A percentile compares a stretch with the other conserved stretches of the same genome.
Evolutionary conservation across 148 eudicot genomes (phyloP).

Genomic region (Fagopyrum esculentum): DNA sequence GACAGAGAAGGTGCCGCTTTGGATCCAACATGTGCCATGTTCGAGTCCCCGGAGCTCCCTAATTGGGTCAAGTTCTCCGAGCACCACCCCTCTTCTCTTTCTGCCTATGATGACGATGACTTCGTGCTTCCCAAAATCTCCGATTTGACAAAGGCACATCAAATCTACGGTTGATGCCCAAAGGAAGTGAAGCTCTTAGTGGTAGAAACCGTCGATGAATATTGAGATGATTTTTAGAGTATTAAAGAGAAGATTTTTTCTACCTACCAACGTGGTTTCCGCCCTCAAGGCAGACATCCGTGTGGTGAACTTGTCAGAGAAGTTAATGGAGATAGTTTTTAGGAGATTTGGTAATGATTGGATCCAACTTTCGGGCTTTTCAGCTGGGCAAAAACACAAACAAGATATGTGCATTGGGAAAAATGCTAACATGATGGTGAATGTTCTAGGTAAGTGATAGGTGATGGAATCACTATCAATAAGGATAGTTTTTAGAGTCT

Average conservation of each 20-base stretch:
- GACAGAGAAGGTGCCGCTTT: constrained; percentile 16
- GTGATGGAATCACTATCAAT: too few species aligned
- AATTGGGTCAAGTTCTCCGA: constrained; percentile 56
- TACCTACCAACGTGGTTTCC: constrained; percentile 37
- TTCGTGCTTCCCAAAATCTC: constrained; percentile 52
- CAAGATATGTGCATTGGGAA: constrained; percentile 25
- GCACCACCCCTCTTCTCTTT: constrained; percentile 18
- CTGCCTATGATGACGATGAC: constrained; percentile 31
- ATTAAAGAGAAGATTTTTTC: constrained; percentile 33
- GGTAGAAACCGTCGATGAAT: constrained; percentile 35
- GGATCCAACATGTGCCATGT: constrained; percentile 18
- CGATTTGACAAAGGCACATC: constrained; percentile 48
- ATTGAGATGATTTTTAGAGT: constrained; percentile 41
- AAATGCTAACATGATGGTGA: constrained; percentile 57
- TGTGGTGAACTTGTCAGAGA: constrained; percentile 33
- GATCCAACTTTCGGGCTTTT: constrained; percentile 61
- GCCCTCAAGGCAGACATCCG: constrained; percentile 25
- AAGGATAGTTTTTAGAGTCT: too few species aligned
- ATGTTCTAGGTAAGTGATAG: constrained; percentile 33
- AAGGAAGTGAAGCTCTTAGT: constrained; percentile 30
- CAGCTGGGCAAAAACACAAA: constrained; percentile 55
- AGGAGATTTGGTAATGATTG: constrained; percentile 61
- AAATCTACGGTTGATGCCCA: constrained; percentile 21
- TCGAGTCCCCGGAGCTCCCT: constrained; percentile 71
- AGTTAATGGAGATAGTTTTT: constrained; percentile 51